Base-by-base conservation (phyloP, 192 early-diverging fungal genomes). In the Nowakowskiella sp. region DNA sequence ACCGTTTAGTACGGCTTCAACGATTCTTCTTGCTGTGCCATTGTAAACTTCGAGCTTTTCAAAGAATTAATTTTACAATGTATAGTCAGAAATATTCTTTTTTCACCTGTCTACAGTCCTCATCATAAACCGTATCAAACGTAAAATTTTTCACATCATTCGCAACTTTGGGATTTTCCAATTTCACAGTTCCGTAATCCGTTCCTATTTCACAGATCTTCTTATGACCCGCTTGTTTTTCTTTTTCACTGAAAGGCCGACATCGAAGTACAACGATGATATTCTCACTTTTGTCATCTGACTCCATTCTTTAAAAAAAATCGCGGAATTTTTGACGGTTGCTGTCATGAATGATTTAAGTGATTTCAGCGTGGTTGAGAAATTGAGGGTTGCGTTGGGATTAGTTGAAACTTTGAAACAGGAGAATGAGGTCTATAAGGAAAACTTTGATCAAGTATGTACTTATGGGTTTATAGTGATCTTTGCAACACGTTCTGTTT, bases 41-140 rank as follows among this genome's bases (percentile, higher is more conserved):
- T 79, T 74, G 58, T 82, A 82, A 7, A 82, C 80, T 36, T 78
- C 67, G 21, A 65, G 42, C 75, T 77, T 44, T 13, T 27, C 13
- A 6, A 57, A 57, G 51, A 57, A 62, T 9, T 24, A 61, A 64
- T 55, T 49, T 22, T 6, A 6, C 4, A 7, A 19, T 32, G 23
- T 51, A 53, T 9, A 53, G 9, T 13, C 43, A 52, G 9, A 52
- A 45, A 53, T 22, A 57, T 6, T 19, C 27, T 56, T 44, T 52
- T 6, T 23, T 1, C 45, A 74, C 76, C 64, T 81, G 79, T 19
- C 57, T 66, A 34, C 64, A 70, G 9, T 45, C 60, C 52, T 79
- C 71, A 59, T 76, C 80, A 67, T 80, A 81, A 8, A 62, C 69
- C 1, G 72, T 64, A 53, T 82, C 80, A 47, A 82, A 82, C 1